A percentile compares a stretch with the other conserved stretches of the same genome.
Evolutionary conservation across 129 eudicot genomes (phyloP).

Genomic region (Flaveria ramosissima): DNA sequence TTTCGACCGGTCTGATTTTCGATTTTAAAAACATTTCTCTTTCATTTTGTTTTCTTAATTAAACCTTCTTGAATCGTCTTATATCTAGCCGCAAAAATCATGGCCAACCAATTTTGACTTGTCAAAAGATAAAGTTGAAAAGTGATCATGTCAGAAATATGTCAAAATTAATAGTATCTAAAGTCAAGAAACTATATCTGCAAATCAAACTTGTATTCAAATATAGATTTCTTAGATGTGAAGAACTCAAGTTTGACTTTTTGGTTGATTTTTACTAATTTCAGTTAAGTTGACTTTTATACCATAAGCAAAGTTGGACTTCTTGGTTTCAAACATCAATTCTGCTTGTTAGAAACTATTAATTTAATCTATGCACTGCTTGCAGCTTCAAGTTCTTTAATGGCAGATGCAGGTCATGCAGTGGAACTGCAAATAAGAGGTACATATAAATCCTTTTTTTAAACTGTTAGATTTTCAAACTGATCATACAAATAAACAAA

Average conservation of each 20-base stretch:
- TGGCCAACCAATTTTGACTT: slow-evolving; percentile 21
- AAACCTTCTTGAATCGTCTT: not conserved
- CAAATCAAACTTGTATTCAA: slow-evolving; percentile 17
- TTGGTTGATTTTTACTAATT: slow-evolving; percentile 7
- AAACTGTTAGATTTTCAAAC: not conserved
- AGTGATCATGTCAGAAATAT: slow-evolving; percentile 13
- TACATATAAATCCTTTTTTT: slow-evolving; percentile 15
- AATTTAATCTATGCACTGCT: not conserved
- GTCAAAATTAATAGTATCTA: slow-evolving; percentile 5
- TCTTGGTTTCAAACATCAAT: not conserved
- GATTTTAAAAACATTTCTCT: not conserved
- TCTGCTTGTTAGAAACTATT: slow-evolving; percentile 12
- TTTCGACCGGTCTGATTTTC: not conserved
- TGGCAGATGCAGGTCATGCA: slow-evolving; percentile 45
- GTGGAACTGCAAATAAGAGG: slow-evolving; percentile 40
- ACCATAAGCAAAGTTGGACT: not conserved
- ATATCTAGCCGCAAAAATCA: slow-evolving; percentile 17
- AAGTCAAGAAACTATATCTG: slow-evolving; percentile 31
- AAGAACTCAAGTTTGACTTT: slow-evolving; percentile 36
- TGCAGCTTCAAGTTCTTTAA: slow-evolving; percentile 6
- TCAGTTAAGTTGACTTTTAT: slow-evolving; percentile 21
- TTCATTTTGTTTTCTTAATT: not conserved
- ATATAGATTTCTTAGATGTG: slow-evolving; percentile 11
- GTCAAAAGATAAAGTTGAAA: slow-evolving; percentile 23
- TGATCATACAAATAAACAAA: too few relatives aligned